These are phyloP conservation scores for Fusarium brachygibbosum DNA, from an alignment of 2,329 filamentous ascomycete species.

Conservation along the genomic window DNA sequence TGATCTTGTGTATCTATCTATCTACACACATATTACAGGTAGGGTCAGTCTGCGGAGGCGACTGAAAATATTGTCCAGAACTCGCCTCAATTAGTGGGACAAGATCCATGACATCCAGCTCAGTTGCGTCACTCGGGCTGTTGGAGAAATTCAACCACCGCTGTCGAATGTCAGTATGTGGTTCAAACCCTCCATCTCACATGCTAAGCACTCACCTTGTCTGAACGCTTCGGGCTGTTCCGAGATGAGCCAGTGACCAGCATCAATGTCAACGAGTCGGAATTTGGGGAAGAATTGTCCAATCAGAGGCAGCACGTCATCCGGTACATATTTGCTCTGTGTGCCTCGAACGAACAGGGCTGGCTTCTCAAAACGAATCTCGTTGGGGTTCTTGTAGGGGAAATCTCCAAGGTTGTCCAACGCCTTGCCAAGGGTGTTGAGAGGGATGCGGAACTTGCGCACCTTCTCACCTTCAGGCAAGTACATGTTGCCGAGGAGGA, in stretches of 20 bases:
- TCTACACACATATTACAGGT: slow-evolving; percentile 6
- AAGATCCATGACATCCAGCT: slow-evolving; percentile 3
- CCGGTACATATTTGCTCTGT: slow-evolving; percentile 81
- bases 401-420: slow-evolving; percentile 88
- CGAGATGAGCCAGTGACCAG: slow-evolving; percentile 91
- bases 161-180: slow-evolving; percentile 54
- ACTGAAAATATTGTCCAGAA: slow-evolving; percentile 14
- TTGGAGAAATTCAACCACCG: slow-evolving; percentile 73
- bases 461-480: slow-evolving; percentile 64
- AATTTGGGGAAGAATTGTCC: slow-evolving; percentile 87
- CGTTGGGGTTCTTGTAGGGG: slow-evolving; percentile 81
- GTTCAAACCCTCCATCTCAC: background rate
- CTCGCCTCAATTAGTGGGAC: slow-evolving; percentile 26
- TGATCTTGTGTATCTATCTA: slow-evolving; percentile 15
- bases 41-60: slow-evolving; percentile 18
- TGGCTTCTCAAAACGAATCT: slow-evolving; percentile 78
- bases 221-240: slow-evolving; percentile 86
- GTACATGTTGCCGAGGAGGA: slow-evolving; percentile 88
- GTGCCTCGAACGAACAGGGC: slow-evolving; percentile 86
- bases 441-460: slow-evolving; percentile 83
- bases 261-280: slow-evolving; percentile 78
- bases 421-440: slow-evolving; percentile 75
- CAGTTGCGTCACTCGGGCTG: slow-evolving; percentile 59
- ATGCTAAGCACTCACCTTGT: slow-evolving; percentile 70
- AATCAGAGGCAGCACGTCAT: slow-evolving; percentile 83